Evolutionary conservation across 345 rosid species (phyloP).

Genomic region (Diplotaxis tenuifolia): DNA sequence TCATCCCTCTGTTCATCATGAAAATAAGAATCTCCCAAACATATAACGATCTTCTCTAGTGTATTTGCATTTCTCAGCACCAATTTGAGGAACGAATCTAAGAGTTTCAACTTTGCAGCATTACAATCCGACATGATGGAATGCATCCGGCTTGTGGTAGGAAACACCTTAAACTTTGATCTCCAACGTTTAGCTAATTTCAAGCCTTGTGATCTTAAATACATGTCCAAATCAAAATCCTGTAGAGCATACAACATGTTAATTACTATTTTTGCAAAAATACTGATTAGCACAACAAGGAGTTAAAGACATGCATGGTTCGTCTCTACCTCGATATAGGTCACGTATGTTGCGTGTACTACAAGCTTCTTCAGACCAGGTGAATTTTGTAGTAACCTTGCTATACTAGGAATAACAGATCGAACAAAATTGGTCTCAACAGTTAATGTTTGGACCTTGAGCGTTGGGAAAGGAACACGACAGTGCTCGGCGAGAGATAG

Average conservation of each 20-base stretch:
- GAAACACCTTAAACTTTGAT: not conserved
- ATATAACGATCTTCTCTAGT: not conserved
- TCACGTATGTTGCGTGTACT: not conserved
- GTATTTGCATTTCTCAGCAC: not conserved
- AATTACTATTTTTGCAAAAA: not conserved
- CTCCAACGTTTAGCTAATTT: not conserved
- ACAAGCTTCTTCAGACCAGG: not conserved
- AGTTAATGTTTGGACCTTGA: conserved; percentile 1
- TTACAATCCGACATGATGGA: not conserved
- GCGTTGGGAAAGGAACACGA: conserved; percentile 12
- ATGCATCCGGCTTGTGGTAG: not conserved
- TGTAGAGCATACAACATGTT: not conserved
- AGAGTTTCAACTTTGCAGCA: not conserved
- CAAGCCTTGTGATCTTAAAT: not conserved
- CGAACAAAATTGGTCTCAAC: not conserved
- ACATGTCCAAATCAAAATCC: not conserved
- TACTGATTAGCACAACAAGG: not conserved
- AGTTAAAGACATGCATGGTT: not conserved
- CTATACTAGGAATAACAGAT: conserved; percentile 19
- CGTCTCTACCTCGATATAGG: not conserved
- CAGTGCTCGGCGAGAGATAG: not conserved
- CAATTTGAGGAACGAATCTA: not conserved
- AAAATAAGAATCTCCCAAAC: not conserved
- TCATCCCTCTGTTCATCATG: not conserved
- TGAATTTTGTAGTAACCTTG: no score